Percentiles rank a stretch among this genome's conserved stretches.
These are phyloP conservation scores for Thymus mandschuricus DNA, from an alignment of 257 asterid genomes.

Conservation along the genomic window DNA sequence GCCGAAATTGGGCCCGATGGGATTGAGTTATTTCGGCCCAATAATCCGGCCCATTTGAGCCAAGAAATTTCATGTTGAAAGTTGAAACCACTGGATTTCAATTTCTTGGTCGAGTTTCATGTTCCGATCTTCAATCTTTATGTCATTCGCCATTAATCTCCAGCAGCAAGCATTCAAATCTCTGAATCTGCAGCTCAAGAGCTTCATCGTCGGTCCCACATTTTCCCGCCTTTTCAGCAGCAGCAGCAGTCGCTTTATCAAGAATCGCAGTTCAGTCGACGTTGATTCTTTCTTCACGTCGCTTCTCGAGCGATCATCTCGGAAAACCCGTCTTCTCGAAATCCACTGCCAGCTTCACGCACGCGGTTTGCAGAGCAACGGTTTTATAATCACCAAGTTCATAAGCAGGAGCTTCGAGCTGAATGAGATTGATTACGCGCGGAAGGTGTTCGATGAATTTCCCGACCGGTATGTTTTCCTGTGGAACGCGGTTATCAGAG, in stretches of 20 bases:
- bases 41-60: too few species aligned
- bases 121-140: constrained; percentile 22
- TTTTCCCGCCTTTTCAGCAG: constrained; percentile 20
- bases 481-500: constrained; percentile 78
- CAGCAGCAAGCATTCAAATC: constrained; percentile 24
- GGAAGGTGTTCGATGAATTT: constrained; percentile 68
- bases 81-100: not conserved
- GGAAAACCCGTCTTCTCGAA: constrained; percentile 44
- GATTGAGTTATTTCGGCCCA: too few species aligned
- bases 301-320: constrained; percentile 47
- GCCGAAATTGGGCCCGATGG: too few species aligned
- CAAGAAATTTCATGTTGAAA: too few species aligned
- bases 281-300: constrained; percentile 52
- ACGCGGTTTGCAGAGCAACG: constrained; percentile 49
- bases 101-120: not conserved
- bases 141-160: constrained; percentile 30
- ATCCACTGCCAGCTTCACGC: constrained; percentile 48
- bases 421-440: constrained; percentile 52
- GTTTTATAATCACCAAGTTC: constrained; percentile 63
- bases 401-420: constrained; percentile 43
- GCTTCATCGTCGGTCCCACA: constrained; percentile 10
- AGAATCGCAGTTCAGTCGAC: constrained; percentile 4
- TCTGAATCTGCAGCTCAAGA: constrained; percentile 31
- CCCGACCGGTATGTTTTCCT: constrained; percentile 53
- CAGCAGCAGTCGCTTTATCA: not conserved